Evolutionary conservation across 2,329 filamentous ascomycete genomes (phyloP).

Genomic region (Fusarium burgessii): DNA sequence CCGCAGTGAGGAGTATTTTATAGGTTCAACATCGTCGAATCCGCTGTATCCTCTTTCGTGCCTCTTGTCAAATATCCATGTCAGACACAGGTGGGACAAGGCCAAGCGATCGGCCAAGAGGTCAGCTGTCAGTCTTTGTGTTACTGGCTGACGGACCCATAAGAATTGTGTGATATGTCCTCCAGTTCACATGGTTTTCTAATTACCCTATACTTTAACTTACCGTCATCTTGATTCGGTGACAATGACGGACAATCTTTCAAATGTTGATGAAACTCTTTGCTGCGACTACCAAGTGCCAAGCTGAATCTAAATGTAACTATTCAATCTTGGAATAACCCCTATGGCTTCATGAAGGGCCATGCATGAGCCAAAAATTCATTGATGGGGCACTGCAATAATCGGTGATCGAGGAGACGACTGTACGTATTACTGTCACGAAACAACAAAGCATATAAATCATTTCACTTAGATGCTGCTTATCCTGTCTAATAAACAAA

Average conservation of each 20-base stretch:
- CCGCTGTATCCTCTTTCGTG: background rate
- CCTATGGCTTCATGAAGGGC: background rate
- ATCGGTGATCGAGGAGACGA: background rate
- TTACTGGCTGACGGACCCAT: background rate
- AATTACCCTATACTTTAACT: background rate
- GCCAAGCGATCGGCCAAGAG: conserved; percentile 1
- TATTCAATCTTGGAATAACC: background rate
- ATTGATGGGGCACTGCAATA: background rate
- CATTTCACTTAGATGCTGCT: no score
- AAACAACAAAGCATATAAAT: background rate
- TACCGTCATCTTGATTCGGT: no score
- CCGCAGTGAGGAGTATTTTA: conserved; percentile 16
- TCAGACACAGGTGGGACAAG: conserved; percentile 1
- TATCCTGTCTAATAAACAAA: background rate
- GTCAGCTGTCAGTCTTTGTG: conserved; percentile 19
- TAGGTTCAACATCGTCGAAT: background rate
- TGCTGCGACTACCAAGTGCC: background rate
- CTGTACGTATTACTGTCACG: no score
- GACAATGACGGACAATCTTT: background rate
- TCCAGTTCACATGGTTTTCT: background rate
- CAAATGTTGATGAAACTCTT: background rate
- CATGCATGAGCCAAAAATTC: background rate
- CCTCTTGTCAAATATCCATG: background rate
- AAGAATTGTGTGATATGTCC: background rate
- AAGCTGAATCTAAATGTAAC: background rate